Base-by-base conservation (phyloP, 257 asterid genomes). In the Galeopsis tetrahit region DNA sequence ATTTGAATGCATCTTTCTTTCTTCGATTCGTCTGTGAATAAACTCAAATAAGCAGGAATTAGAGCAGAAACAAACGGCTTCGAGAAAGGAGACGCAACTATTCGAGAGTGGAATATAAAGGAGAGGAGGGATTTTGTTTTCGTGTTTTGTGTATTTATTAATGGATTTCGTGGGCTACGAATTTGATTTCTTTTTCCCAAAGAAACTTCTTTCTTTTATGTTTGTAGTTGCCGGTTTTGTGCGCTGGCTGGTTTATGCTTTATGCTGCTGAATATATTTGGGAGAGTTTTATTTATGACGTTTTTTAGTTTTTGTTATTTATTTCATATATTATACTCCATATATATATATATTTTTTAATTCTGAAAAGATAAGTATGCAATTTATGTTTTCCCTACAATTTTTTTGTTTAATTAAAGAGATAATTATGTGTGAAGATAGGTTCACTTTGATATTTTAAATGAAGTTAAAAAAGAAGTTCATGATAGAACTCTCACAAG, bases 1-100 rank as follows among this genome's bases (percentile, higher is more conserved):
- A 84, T 74, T 86, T 2, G 96, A 87, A 78, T 86, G 96, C 97
- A 93, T 89, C 70, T 82, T 69, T 15, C 15, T 0, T 5, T n/a
- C 3, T 62, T 44, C n/a, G 63, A 44, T 53, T 36, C 0, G 32
- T 44, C 46, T n/a, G 53, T 11, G 69, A 73, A 57, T 13, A 61
- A 35, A 35, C 68, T 62, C 60, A n/a, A 11, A 5, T 6, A 17
- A 7, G 7, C 70, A 68, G 59, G 49, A 70, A 10, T 63, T 55
- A 0, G 6, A 74, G 65, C 73, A 63, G 73, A 39, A 53, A 33
- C 10, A 77, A 4, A 28, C 13, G 8, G 40, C n/a, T 55, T 21
- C 13, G 38, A 53, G 46, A 66, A 52, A 32, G 7, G 5, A 3
- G 14, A 39, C 40, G 64, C n/a, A n/a, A 3, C 2, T 11, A 3